Percentiles rank a stretch among this genome's conserved stretches.
phyloP scores from a whole-genome alignment of 2,329 filamentous ascomycete genomes.

The Diplodia seriata region DNA sequence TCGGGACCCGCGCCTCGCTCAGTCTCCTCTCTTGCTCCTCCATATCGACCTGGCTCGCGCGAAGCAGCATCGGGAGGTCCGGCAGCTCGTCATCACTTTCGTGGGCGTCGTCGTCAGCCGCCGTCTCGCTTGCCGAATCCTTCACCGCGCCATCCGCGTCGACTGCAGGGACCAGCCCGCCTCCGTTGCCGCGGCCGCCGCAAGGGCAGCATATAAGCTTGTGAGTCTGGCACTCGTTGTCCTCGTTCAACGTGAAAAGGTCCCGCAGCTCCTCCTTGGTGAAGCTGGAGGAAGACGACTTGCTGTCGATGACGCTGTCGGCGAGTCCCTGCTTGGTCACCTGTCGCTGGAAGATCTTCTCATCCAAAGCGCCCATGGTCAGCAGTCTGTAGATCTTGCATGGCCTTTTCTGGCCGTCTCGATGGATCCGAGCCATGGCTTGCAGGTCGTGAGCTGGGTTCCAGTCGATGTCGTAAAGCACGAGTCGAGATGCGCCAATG shows the following conservation, averaged over 20 bases:
- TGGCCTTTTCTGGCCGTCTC: slow-evolving; percentile 72
- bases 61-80: slow-evolving; percentile 43
- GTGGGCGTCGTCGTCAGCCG: slow-evolving; percentile 36
- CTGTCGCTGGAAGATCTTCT: slow-evolving; percentile 78
- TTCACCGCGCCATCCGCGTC: slow-evolving; percentile 31
- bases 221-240: slow-evolving; percentile 69
- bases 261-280: slow-evolving; percentile 70
- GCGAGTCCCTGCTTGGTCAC: slow-evolving; percentile 74
- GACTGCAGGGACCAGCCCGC: slow-evolving; percentile 32
- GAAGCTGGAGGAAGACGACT: slow-evolving; percentile 66
- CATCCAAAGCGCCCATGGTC: slow-evolving; percentile 72
- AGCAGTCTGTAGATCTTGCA: slow-evolving; percentile 74
- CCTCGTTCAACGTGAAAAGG: slow-evolving; percentile 70
- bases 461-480: slow-evolving; percentile 79
- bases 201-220: slow-evolving; percentile 70
- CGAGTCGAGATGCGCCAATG: slow-evolving; percentile 71
- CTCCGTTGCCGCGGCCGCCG: slow-evolving; percentile 58
- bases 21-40: slow-evolving; percentile 54
- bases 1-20: slow-evolving; percentile 42
- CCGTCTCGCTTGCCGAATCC: slow-evolving; percentile 37
- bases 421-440: slow-evolving; percentile 76
- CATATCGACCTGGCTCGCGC: slow-evolving; percentile 55
- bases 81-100: slow-evolving; percentile 40
- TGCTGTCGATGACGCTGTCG: slow-evolving; percentile 74
- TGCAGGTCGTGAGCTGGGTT: slow-evolving; percentile 76